A percentile compares a stretch with the other conserved stretches of the same genome.
Conservation (phyloP, 73 alveolate species). For the Paramecium sexaurelia region DNA sequence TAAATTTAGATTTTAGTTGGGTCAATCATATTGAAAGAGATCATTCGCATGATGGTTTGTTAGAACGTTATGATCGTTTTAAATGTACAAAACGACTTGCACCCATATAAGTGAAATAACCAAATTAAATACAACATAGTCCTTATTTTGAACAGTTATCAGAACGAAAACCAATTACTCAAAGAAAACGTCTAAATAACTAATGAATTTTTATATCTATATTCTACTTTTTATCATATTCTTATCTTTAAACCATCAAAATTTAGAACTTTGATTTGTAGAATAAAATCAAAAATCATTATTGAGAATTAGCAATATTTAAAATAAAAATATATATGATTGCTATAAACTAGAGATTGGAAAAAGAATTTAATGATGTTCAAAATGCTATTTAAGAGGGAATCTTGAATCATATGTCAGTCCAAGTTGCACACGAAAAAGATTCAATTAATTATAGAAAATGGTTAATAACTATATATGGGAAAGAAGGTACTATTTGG, state of each 20-base stretch:
- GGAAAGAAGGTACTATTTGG: slow-evolving; percentile 39
- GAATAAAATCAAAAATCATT: too few species aligned
- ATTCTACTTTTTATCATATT: background rate
- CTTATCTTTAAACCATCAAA: too few species aligned
- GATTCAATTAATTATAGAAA: background rate
- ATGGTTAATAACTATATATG: background rate
- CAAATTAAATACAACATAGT: background rate
- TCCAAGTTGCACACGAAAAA: background rate
- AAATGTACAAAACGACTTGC: background rate
- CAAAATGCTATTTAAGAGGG: background rate
- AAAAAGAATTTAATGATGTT: background rate
- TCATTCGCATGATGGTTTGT: slow-evolving; percentile 18
- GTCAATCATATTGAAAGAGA: slow-evolving; percentile 10
- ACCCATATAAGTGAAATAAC: background rate
- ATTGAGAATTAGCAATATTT: too few species aligned
- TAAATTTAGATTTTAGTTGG: slow-evolving; percentile 29
- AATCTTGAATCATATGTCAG: background rate
- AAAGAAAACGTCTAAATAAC: slow-evolving; percentile 4
- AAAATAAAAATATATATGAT: background rate
- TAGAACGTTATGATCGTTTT: background rate
- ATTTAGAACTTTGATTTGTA: too few species aligned
- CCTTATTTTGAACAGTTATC: background rate
- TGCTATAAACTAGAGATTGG: background rate
- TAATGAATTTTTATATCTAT: background rate
- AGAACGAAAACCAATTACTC: background rate